Base-by-base conservation (phyloP, 73 alveolate genomes). In the Paramecium bursaria region DNA sequence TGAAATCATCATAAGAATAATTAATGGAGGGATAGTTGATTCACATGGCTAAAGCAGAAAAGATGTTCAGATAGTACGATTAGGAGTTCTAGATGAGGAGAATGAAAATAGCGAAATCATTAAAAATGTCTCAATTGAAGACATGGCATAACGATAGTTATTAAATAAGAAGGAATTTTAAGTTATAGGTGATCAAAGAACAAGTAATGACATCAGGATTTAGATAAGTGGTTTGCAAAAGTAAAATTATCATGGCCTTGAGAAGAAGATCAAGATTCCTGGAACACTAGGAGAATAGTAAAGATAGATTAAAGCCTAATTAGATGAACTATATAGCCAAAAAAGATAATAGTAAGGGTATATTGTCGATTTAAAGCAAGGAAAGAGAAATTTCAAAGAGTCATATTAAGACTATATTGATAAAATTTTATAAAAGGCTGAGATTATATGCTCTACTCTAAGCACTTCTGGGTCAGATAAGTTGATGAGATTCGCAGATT, bases 1-100 rank as follows among this genome's bases (percentile, higher is more conserved):
- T 92, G 94, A 92, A 75, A 86, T 94, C 55, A 90, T 92, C 25
- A 25, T 61, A 35, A 75, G 93, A 88, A 50, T 74, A n/a, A 50
- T 74, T 13, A 74, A 77, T 23, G 47, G 89, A 10, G 92, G 90
- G 6, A 33, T 90, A 30, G 46, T 47, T 53, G 94, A 60, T 23
- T 48, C 74, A 19, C 50, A 80, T 10, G 95, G 95, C n/a, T n/a
- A n/a, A 6, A 53, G 53, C 10, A 74, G 29, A 33, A 31, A 31
- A 33, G 60, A 87, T 9, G 52, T 75, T 1, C 67, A 86, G n/a
- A 30, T 88, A 23, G 49, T 88, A 7, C 29, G 94, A 55, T 39
- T 88, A 1, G 94, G 92, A 46, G 48, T 50, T 39, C 44, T 79
- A 2, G 89, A 79, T 46, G 75, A 79, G 30, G 89, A 53, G 82